Base-by-base conservation (phyloP, 495 filamentous ascomycete species). In the Penicillium fimorum region DNA sequence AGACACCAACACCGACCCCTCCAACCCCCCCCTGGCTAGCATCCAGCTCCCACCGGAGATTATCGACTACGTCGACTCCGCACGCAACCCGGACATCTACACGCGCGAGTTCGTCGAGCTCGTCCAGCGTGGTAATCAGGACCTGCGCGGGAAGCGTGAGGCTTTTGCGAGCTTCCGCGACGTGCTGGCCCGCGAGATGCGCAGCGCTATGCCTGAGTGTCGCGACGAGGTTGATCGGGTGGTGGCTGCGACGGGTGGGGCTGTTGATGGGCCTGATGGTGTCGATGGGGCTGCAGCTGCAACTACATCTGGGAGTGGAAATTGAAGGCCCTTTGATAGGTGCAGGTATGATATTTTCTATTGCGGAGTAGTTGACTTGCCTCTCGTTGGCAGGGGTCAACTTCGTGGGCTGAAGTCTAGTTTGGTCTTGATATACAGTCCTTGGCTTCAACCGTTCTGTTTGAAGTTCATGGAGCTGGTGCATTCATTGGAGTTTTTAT, bases 71-170 rank as follows among this genome's bases (percentile, higher is more conserved):
- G 90, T 99, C 48, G 92, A 97, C 70, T 81, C 88, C 50, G 86
- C 91, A 12, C 88, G 94, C 43, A 99, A 99, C 75, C 94, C 94
- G 13, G 93, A 97, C 69, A 96, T 99, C 73, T 99, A 97, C 79
- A 97, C 93, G 50, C 83, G 94, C 37, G 92, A 97, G 76, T 96
- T 97, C 65, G 91, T 97, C 45, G 95, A 98, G 84, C 77, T 90
- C 18, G 89, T 91, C 22, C 83, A 93, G 69, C 81, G 85, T 59
- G 78, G 82, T 32, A 97, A 97, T 68, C 92, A 96, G 75, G 79
- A 87, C 55, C 73, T 93, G 63, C 87, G 88, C 64, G 94, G 94
- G 20, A 92, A 91, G 79, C 82, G 80, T 68, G 80, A 85, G 73
- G 95, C 91, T 17, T 96, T 96, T 74, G 76, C 77, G 5, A 66